Evolutionary conservation across 2,329 filamentous ascomycete genomes (phyloP), one percentile per base, ranked within the genome.

Genomic region (Didymella segeticola): DNA sequence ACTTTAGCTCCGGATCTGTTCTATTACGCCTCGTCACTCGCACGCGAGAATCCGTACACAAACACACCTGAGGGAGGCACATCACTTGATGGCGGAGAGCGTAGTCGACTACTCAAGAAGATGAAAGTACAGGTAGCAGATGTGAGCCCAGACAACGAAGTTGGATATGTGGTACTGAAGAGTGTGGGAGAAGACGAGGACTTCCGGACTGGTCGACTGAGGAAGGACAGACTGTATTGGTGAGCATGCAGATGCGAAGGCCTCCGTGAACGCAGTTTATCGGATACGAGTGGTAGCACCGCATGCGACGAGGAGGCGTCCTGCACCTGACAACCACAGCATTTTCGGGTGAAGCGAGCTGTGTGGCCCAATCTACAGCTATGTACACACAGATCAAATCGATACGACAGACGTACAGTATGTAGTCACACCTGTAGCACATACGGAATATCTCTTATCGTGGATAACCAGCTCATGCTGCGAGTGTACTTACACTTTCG

Each of bases 111-210:
- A 5, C 23, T 69, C 37, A 59, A 52, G 29, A 45, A 60, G 20
- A 17, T 64, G 3, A 54, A 53, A 34, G 55, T 69, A 4, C 59
- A 57, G 25, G 54, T 69, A 34, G 64, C 58, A 1, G 65, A 69
- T 53, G 62, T 62, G 9, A 51, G 47, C 17, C 29, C 26, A 2
- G 47, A 60, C 0, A 39, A 54, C 6, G 43, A 63, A 9, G 53
- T 67, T 5, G 63, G 63, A 3, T 58, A 66, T 41, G 46, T 68
- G 20, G 64, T 62, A 1, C 49, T 68, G 30, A 53, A 45, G 37
- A 57, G 45, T 29, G 20, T 57, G n/a, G 33, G 29, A 23, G 29
- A 25, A 1, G 26, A 23, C 4, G 31, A 47, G 4, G 26, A 33
- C 4, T 33, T 37, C 7, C 9, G 9, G 4, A 23, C 20, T 9